Base-by-base conservation (phyloP, 31 red algal species). In the Bonnemaisonia californica region DNA sequence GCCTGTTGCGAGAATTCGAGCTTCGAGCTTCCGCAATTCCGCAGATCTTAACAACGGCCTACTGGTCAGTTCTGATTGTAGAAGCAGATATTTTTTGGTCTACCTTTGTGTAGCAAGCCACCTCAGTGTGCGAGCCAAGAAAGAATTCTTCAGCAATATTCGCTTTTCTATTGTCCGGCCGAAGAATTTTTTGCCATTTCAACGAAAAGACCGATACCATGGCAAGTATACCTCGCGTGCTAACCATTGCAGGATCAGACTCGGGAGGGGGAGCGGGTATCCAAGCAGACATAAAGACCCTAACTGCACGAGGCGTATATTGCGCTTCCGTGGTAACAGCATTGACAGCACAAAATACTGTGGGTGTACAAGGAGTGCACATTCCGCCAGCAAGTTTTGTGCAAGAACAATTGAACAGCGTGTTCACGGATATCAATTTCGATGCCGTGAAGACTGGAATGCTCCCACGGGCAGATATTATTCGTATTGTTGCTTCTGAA, bases 211-310 rank as follows among this genome's bases (percentile, higher is more conserved):
- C 21, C 16, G 51, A 55, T 21, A 12, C 51, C 21, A 21, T 16
- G 51, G 21, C 21, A 55, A 21, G 30, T 1, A 56, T 78, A 61
- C 76, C 85, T 22, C 80, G 76, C 61, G 92, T 73, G 13, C 79
- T 99, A 35, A 94, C 90, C 16, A 78, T 99, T 16, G 97, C 97
- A 26, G 97, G 97, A 64, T 96, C 97, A 23, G 97, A 99, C 75
- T 90, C 85, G 0, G 88, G 93, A 19, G 97, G 93, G 32, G 97
- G 97, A 24, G 97, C 97, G 28, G 97, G 97, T 45, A 92, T 99
- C 39, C 94, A 96, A 69, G 97, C 97, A 23, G 97, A 99, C 77
- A 57, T 99, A 34, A 99, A 99, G 54, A 96, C 97, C 0, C 86
- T 99, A 63, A 81, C 79, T 13, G 90, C 97, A 21, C 75, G 79